Evolutionary conservation across 75 land plant genomes (phyloP), one percentile per base, ranked within the genome.

Genomic region (Ceratopteris richardii): DNA sequence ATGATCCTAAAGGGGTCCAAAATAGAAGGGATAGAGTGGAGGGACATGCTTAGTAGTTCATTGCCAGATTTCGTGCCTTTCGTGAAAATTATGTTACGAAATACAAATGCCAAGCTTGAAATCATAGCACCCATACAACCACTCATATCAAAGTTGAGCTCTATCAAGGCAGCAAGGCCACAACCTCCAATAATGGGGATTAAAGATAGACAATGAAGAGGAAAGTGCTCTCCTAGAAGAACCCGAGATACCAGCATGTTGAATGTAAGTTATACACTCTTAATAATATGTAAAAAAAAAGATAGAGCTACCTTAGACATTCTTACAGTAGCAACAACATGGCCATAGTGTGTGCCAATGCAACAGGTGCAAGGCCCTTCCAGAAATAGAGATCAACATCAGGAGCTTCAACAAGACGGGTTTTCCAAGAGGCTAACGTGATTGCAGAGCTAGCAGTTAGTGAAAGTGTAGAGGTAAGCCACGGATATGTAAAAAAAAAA

Each of bases 111-210:
- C 24, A 86, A 29, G 58, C 83, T 86, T 51, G 86, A 86, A 40
- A 86, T 71, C 90, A 86, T 86, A 27, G 90, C 90, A 17, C 90
- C 90, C 82, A 80, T 61, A 66, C 83, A 86, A 7, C 90, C 91
- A 30, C 44, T 78, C 66, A 80, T 65, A 60, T 87, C 84, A 51
- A 87, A 87, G 56, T 87, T 87, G 65, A 87, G 84, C 74, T 87
- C 88, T 14, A 83, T 86, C 3, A 74, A 59, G 40, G 88, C 91
- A 20, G 88, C 60, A 13, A 83, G 67, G 1, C 73, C 70, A 40
- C 86, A 83, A 0, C 83, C 86, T 10, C 86, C 83, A 42, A 83
- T 77, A 46, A 87, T 87, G 28, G 91, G 91, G 26, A 87, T 0
- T 20, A 87, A 63, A 25, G 87, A 87, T 2, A 84, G 42, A 52